Evolutionary conservation across 208 protist genomes (phyloP), one percentile per base, ranked within the genome.

Genomic region (Leishmania major): DNA sequence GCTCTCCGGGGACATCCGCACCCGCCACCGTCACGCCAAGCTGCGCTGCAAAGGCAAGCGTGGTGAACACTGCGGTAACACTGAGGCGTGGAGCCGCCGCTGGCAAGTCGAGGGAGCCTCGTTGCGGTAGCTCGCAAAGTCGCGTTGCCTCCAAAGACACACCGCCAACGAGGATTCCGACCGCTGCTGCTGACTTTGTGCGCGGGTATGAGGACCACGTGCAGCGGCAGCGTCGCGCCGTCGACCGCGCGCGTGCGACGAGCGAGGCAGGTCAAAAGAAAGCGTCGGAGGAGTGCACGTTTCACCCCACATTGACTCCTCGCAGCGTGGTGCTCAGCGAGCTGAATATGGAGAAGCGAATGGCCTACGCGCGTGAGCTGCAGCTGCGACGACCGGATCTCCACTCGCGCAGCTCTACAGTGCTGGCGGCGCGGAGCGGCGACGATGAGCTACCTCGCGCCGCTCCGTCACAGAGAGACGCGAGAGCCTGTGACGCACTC

Each of bases 321-420:
- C 85, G 66, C 55, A 91, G 88, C 31, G 76, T 80, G 25, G 75
- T 49, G 51, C 81, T 93, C 75, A 93, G 90, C 74, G 66, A 81
- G 45, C 45, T 84, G 17, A 73, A 93, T 74, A 47, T 78, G 53
- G 62, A 86, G 64, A 76, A 79, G 55, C 85, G 90, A 15, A 70
- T 73, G n/a, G 76, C 49, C 67, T 89, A 87, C 76, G 76, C 79
- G 6, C 57, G 57, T n/a, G 83, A 87, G 84, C 76, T 78, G 70
- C 70, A 87, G 45, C 83, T 86, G 59, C 79, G 84, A 17, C 59
- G 75, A 3, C 66, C 80, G 7, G 75, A 87, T 37, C 75, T 89
- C n/a, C 59, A 85, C 43, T 40, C 87, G 59, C 73, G 88, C 28
- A 81, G 72, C 19, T 57, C 35, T 17, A 45, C 82, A 45, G 51